phyloP scores from a whole-genome alignment of 345 rosid species.

The Turnera subulata region DNA sequence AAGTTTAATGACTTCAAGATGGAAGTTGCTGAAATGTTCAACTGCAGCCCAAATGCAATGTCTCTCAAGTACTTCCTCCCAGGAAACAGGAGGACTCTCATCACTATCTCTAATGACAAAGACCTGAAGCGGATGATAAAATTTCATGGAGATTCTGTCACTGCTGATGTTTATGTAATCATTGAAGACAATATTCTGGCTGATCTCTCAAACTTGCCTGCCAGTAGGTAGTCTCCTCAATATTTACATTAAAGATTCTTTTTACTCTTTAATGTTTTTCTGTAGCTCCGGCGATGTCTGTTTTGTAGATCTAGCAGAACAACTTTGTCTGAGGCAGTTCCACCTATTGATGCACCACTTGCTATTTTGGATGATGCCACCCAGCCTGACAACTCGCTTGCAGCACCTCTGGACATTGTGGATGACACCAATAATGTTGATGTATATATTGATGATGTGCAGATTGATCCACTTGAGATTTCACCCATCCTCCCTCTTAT shows the following conservation, averaged over 20 bases:
- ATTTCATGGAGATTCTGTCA: slow-evolving; percentile 59
- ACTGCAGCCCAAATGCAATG: slow-evolving; percentile 46
- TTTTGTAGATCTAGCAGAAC: slow-evolving; percentile 67
- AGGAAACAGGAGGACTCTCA: slow-evolving; percentile 80
- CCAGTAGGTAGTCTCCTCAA: slow-evolving; percentile 52
- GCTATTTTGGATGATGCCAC: slow-evolving; percentile 47
- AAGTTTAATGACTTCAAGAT: slow-evolving; percentile 59
- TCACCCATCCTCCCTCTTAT: slow-evolving; percentile 37
- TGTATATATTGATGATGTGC: slow-evolving; percentile 24
- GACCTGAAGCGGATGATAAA: slow-evolving; percentile 81
- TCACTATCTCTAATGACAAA: slow-evolving; percentile 83
- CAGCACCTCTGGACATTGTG: slow-evolving; percentile 26
- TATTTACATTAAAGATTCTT: not conserved
- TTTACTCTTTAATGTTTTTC: not conserved
- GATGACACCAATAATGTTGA: slow-evolving; percentile 37
- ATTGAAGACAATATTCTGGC: slow-evolving; percentile 56
- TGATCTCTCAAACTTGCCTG: slow-evolving; percentile 54
- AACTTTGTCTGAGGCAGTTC: slow-evolving; percentile 53
- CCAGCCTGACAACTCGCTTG: slow-evolving; percentile 33
- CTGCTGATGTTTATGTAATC: slow-evolving; percentile 60
- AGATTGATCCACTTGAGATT: slow-evolving; percentile 33
- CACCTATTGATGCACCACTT: slow-evolving; percentile 37
- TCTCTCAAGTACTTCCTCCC: slow-evolving; percentile 83
- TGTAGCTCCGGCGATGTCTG: not conserved
- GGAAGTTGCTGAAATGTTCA: slow-evolving; percentile 78